These are phyloP conservation scores for Paxillus involutus DNA, from an alignment of 768 basidiomycete species.

Conservation along the genomic window DNA sequence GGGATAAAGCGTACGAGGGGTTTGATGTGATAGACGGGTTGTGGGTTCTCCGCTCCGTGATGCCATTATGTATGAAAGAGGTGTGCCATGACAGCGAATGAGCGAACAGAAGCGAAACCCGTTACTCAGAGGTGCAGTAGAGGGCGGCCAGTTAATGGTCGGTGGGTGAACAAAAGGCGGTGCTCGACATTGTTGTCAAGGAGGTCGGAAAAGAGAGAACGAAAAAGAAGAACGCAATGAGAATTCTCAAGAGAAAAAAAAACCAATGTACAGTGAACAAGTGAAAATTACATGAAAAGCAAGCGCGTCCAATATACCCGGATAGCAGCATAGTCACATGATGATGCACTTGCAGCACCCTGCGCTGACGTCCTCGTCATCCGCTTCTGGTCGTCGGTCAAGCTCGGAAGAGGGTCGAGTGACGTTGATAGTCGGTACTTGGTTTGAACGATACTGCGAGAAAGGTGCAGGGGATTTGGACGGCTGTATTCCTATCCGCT, in stretches of 20 bases:
- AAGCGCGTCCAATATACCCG: slow-evolving; percentile 19
- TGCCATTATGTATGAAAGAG: slow-evolving; percentile 19
- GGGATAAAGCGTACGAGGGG: slow-evolving; percentile 4
- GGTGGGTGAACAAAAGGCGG: background rate
- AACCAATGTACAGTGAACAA: slow-evolving; percentile 21
- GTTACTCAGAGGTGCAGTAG: background rate
- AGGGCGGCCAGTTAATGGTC: background rate
- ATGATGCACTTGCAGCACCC: slow-evolving; percentile 82
- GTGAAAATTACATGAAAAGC: slow-evolving; percentile 22
- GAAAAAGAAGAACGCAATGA: slow-evolving; percentile 1
- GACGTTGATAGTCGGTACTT: slow-evolving; percentile 33
- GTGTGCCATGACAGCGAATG: background rate
- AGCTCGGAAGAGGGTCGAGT: slow-evolving; percentile 30
- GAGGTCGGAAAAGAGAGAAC: slow-evolving; percentile 3
- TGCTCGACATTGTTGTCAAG: slow-evolving; percentile 13
- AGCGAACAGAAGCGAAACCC: background rate
- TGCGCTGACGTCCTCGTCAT: slow-evolving; percentile 46
- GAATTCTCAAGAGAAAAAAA: slow-evolving; percentile 5
- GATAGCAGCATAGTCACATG: slow-evolving; percentile 56
- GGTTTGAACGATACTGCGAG: slow-evolving; percentile 45
- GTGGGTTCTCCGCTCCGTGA: slow-evolving; percentile 22
- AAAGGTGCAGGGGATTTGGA: slow-evolving; percentile 63
- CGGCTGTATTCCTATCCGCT: slow-evolving; percentile 21
- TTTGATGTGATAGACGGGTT: slow-evolving; percentile 13
- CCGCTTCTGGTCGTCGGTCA: slow-evolving; percentile 28